Base-by-base conservation (phyloP, 139 green algal species). In the Pleodorina starrii region DNA sequence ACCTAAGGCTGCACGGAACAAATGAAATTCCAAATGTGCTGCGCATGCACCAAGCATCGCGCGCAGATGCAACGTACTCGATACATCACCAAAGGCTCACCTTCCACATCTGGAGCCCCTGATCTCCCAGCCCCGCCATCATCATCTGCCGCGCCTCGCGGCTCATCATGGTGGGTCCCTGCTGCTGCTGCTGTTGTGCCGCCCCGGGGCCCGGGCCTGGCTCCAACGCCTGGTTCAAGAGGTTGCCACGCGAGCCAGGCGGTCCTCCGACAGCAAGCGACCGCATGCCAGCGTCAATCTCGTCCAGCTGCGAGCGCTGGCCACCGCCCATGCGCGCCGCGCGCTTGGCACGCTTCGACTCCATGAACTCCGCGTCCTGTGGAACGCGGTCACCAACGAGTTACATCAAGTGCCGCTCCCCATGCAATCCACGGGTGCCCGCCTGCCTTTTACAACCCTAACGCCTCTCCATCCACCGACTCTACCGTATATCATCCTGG, bases 91-190 rank as follows among this genome's bases (percentile, higher is more conserved):
- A n/a, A n/a, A n/a, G n/a, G 54, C 63, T 11, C 81, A 94, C 91
- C 93, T 97, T 98, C 94, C 95, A 99, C 2, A 90, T 59, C 63
- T 93, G 59, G 81, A 98, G 87, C 1, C 94, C 96, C 40, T 81
- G 76, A 16, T 93, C 69, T 17, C 92, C 94, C 44, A 96, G 90
- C 0, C 96, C 96, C 7, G 89, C 85, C 85, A 97, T 90, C 89
- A 99, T 97, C 72, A 98, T 84, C 29, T 88, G 51, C 29, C 96
- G 93, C 35, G 96, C 96, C 78, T 98, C 93, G 35, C 71, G 85
- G 59, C 88, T 92, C 96, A 98, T 98, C 96, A 98, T 98, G 29
- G 96, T 98, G 27, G 96, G 94, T 44, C 85, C 93, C 57, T 75
- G 46, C 42, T 44, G 60, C 36, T 78, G 71, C 51, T 90, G 88